Percentiles rank a stretch among this genome's conserved stretches.
Evolutionary conservation across 805 yeast species (phyloP).

Genomic region (Lachancea nothofagi): DNA sequence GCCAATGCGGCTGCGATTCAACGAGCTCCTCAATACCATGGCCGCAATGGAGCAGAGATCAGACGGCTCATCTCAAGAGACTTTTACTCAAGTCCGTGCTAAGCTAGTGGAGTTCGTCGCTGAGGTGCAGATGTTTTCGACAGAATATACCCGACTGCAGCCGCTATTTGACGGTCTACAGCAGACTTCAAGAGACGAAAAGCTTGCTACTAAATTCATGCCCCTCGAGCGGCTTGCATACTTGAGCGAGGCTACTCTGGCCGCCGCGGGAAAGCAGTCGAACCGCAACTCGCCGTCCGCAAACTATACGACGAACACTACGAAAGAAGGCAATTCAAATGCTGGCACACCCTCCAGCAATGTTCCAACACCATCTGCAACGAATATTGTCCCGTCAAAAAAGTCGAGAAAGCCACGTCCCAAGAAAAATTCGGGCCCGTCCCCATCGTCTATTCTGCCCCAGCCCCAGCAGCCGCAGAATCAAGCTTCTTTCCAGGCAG

Average conservation of each 20-base stretch:
- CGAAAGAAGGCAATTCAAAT: constrained; percentile 40
- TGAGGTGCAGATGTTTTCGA: constrained; percentile 23
- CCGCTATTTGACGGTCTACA: constrained; percentile 26
- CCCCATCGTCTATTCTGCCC: constrained; percentile 3
- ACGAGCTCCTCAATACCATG: constrained; percentile 24
- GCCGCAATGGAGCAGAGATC: constrained; percentile 17
- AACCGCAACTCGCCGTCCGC: constrained; percentile 5
- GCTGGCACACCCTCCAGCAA: constrained; percentile 18
- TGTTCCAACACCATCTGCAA: constrained; percentile 15
- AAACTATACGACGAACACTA: constrained; percentile 37
- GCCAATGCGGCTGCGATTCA: constrained; percentile 23
- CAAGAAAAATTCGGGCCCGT: constrained; percentile 12
- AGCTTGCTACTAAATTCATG: constrained; percentile 18
- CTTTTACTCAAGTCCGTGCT: constrained; percentile 16
- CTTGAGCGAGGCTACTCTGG: not conserved
- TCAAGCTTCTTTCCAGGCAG: not conserved
- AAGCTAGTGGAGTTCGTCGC: constrained; percentile 20
- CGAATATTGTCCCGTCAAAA: constrained; percentile 17
- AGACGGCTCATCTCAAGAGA: constrained; percentile 18
- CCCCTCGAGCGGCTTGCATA: constrained; percentile 23
- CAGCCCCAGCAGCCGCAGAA: constrained; percentile 1
- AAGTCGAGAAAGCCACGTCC: constrained; percentile 29
- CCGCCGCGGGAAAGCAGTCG: not conserved
- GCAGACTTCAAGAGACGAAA: constrained; percentile 17
- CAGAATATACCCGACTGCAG: constrained; percentile 18